Evolutionary conservation across 208 protist species (phyloP).

Genomic region (Crithidia brevicula): DNA sequence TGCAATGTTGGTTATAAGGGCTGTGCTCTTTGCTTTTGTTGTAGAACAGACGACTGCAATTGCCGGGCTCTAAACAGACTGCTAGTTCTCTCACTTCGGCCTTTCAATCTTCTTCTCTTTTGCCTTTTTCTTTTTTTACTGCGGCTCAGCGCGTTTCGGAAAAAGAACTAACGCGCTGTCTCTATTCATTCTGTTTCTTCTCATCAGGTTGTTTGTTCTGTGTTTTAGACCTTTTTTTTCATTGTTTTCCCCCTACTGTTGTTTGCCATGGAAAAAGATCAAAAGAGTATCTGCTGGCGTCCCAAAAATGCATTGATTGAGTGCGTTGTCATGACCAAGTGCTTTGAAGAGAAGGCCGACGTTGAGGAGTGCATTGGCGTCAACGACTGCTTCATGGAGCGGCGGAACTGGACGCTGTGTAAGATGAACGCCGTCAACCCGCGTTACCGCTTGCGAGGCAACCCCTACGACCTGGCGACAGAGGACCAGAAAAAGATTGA

Average conservation of each 20-base stretch:
- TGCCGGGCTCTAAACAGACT: no score
- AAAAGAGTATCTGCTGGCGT: constrained; percentile 87
- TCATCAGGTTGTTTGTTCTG: no score
- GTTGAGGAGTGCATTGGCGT: constrained; percentile 81
- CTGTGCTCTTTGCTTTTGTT: no score
- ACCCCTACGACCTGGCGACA: constrained; percentile 87
- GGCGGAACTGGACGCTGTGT: constrained; percentile 88
- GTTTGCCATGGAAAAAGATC: constrained; percentile 70
- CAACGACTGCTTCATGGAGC: constrained; percentile 86
- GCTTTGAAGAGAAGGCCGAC: constrained; percentile 81
- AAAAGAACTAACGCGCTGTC: no score
- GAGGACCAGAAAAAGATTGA: constrained; percentile 91
- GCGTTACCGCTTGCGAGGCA: constrained; percentile 82
- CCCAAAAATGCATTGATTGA: constrained; percentile 89
- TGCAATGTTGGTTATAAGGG: no score
- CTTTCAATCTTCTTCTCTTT: no score
- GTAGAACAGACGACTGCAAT: no score
- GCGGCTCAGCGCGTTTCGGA: no score
- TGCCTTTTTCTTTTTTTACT: constrained; percentile 25
- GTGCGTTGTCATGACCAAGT: constrained; percentile 85
- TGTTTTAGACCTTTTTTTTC: no score
- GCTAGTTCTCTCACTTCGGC: no score
- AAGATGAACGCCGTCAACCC: constrained; percentile 92
- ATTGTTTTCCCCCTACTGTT: neutral
- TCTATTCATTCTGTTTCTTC: no score